Evolutionary conservation across 2,329 filamentous ascomycete genomes (phyloP), one percentile per base, ranked within the genome.

Genomic region (Amphichorda felina): DNA sequence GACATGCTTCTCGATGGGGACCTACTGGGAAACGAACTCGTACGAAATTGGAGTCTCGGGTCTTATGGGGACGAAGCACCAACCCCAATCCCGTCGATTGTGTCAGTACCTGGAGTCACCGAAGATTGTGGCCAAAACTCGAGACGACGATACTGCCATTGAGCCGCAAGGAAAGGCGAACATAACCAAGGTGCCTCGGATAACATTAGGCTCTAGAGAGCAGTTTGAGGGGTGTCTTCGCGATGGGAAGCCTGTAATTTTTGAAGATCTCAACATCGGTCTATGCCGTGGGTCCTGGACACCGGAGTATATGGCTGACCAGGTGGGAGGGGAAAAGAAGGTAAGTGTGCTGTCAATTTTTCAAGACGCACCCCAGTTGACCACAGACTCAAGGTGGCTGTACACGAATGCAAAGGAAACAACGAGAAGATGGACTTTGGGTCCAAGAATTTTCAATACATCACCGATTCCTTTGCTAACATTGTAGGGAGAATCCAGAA

Each of bases 1-100:
- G 13, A 84, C 86, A 0, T 94, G 86, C 53, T 94, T 94, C 61
- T 87, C 84, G 0, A 94, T 94, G 69, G 87, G 87, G 2, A 83
- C 82, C 6, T 87, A 75, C 48, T 93, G 84, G 83, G 88, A 87
- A 34, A 65, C 67, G 22, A 74, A 74, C 2, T 61, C 68, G 10
- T 79, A 64, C 34, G 52, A 57, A 2, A 46, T 76, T 16, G 35
- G 32, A 10, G 18, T 36, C 8, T 13, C 29, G 10, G 36, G 3
- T 18, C 4, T 29, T 33, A 6, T 31, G 16, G 17, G 18, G 6
- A 18, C n/a, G n/a, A n/a, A n/a, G 10, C 10, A 24, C 6, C 21
- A 6, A 24, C 21, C 10, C 21, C 6, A 24, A 6, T 10, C 10
- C 21, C 21, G 10, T 24, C 6, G 21, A 21, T 13, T 26, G 5